A percentile compares a stretch with the other conserved stretches of the same genome.
Evolutionary conservation across 2,329 filamentous ascomycete species (phyloP).

Genomic region (Coccinonectria pachysandricola): DNA sequence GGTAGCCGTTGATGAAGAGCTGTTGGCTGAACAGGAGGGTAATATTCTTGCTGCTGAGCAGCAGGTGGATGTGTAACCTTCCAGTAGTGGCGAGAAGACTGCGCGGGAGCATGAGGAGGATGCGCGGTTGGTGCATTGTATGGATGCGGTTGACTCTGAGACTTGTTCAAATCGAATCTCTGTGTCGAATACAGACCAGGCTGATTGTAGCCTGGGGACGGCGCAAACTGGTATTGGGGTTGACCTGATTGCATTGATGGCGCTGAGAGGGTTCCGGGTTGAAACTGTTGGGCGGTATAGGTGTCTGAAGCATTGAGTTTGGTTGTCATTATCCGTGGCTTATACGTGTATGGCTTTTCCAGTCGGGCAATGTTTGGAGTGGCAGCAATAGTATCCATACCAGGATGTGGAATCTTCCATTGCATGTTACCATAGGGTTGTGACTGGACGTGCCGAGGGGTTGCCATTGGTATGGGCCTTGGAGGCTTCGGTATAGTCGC

Average conservation of each 20-base stretch:
- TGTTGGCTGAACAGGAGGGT: too few relatives aligned
- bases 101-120: too few relatives aligned
- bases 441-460: constrained; percentile 14
- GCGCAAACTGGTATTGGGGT: constrained; percentile 9
- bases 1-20: too few relatives aligned
- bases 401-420: constrained; percentile 7
- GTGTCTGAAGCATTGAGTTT: constrained; percentile 11
- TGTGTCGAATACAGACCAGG: constrained; percentile 11
- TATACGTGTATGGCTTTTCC: constrained; percentile 44
- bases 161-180: constrained; percentile 13
- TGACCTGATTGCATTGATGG: constrained; percentile 1
- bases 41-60: too few relatives aligned
- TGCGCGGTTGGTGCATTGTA: constrained; percentile 2
- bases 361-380: constrained; percentile 6
- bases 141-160: constrained; percentile 7
- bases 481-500: constrained; percentile 53
- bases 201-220: constrained; percentile 6
- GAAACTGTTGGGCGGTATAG: constrained; percentile 18
- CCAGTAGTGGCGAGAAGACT: too few relatives aligned
- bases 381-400: constrained; percentile 2
- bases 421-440: constrained; percentile 15
- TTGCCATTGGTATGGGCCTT: constrained; percentile 24
- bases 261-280: constrained; percentile 5
- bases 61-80: too few relatives aligned
- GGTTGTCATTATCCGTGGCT: constrained; percentile 30